Evolutionary conservation across 148 eudicot genomes (phyloP), one percentile per base, ranked within the genome.

Genomic region (Nepenthes gracilis): DNA sequence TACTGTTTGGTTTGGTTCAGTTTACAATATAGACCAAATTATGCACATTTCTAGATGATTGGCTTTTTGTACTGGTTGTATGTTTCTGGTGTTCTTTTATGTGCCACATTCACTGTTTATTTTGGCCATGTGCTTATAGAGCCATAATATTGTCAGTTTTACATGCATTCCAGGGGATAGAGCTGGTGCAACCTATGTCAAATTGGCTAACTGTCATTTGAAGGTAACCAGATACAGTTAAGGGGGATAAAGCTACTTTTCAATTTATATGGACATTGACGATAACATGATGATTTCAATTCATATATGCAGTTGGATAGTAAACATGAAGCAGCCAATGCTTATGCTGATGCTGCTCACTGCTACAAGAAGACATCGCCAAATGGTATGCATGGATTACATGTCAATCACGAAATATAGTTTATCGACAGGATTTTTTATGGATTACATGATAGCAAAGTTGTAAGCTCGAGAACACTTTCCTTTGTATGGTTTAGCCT

Each of bases 241-340:
- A 5, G n/a, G 1, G 15, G 4, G n/a, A 13, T 5, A 52, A 6
- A 4, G 12, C 23, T 52, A 11, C 23, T 52, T 4, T 52, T 12
- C 32, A 32, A 52, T 1, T 11, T 5, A 2, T 5, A 52, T 13
- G 5, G 2, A 32, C 32, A 52, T 55, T 48, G 45, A 33, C 9
- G n/a, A 48, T 15, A 49, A 38, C 55, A 9, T 66, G 55, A 58
- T 43, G 12, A 9, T 48, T 55, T 12, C 10, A 5, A 32, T 58
- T 37, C 45, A 61, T 55, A 8, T 62, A 34, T 69, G 62, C 72
- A 79, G 80, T 57, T 72, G 74, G 84, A 83, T 51, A 83, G 84
- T 78, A 83, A 75, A 69, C 84, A 83, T 60, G 87, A 83, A 66
- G 80, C 87, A 40, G 87, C 87, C 9, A 77, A 73, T 80, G 79